These are phyloP conservation scores for Plectranthus barbatus DNA, from an alignment of 257 asterid genomes.

Conservation along the genomic window DNA sequence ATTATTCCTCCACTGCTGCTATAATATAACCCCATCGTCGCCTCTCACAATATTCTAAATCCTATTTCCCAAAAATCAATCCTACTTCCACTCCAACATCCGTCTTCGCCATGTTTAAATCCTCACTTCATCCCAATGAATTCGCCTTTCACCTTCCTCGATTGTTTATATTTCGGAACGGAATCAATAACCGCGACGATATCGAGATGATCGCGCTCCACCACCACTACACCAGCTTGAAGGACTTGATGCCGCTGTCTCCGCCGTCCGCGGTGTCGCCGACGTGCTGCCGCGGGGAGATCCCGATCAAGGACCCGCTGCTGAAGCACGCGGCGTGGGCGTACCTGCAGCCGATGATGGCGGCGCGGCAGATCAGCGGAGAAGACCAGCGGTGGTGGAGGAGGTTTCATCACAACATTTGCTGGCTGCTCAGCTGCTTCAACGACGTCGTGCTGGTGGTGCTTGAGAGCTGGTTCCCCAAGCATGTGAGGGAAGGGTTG, in stretches of 20 bases:
- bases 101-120: neutral
- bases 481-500: neutral
- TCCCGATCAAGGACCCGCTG: constrained; percentile 58
- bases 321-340: constrained; percentile 77
- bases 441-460: constrained; percentile 26
- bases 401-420: constrained; percentile 9
- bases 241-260: constrained; percentile 41
- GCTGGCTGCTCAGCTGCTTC: constrained; percentile 33
- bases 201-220: constrained; percentile 14
- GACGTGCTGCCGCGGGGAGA: constrained; percentile 18
- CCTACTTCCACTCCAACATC: neutral
- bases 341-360: constrained; percentile 43
- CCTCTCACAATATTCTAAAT: neutral
- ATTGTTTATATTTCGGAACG: neutral
- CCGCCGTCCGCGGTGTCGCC: constrained; percentile 23
- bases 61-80: neutral
- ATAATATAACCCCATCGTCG: neutral
- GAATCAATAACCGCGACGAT: neutral
- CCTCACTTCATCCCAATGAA: neutral
- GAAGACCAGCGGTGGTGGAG: constrained; percentile 12
- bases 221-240: constrained; percentile 43
- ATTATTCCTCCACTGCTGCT: neutral
- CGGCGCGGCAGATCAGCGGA: neutral
- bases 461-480: constrained; percentile 3
- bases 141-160: neutral